Base-by-base conservation (phyloP, 768 basidiomycete species). In the Pleurotus pulmonarius region DNA sequence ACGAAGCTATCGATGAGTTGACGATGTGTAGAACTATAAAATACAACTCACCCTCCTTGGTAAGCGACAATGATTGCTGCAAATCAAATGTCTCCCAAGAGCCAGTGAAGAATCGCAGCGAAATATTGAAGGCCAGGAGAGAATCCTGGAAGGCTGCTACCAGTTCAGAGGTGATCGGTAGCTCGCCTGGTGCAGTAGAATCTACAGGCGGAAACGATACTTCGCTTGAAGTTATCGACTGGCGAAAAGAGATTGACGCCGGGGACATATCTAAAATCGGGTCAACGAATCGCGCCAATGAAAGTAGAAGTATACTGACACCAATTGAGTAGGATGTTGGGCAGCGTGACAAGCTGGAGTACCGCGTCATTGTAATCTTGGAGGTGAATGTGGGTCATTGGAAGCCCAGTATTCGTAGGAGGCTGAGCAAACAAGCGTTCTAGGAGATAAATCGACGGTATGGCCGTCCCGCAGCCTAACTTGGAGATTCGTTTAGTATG, bases 281-380 rank as follows among this genome's bases (percentile, higher is more conserved):
- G 7, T 34, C 29, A 34, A 34, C 29, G 7, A 1, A 34, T 34
- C 3, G 29, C 29, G 11, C 8, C 8, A 18, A 20, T 16, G 24
- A 12, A 3, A 38, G 15, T 29, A 26, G 13, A 22, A 43, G 40
- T 53, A 41, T 43, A 77, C 88, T 60, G 73, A 92, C 92, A 93
- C 91, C 92, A 94, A 44, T 85, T 74, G 20, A 94, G 75, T 22
- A 94, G 62, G 51, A 93, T 64, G 63, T 94, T 94, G 3, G 91
- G 90, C 15, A 89, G 70, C 0, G 91, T 91, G 16, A 90, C 85
- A 5, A 94, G 81, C 49, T 87, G 82, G 5, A 95, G 72, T 7
- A 93, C 92, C 5, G 87, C 84, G 0, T 75, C 71, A 67, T 98
- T 98, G 73, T 94, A 98, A 68, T 98, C 95, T 77, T 98, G 95